These are phyloP conservation scores for Chalciporus piperatus DNA, from an alignment of 768 basidiomycete genomes.

Conservation along the genomic window DNA sequence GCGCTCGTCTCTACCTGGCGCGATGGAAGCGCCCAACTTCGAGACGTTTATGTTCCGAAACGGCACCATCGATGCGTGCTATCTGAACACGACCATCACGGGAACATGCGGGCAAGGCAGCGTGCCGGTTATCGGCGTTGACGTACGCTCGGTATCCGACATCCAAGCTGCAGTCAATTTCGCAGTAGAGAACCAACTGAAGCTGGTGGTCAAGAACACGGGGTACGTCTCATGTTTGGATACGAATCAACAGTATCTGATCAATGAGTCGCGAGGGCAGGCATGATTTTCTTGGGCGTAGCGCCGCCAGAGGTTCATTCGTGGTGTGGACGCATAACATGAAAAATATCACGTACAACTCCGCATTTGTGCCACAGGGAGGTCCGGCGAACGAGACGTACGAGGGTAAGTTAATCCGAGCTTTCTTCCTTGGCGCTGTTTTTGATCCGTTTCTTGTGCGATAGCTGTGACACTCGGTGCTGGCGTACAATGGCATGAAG, in stretches of 20 bases:
- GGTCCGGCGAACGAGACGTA: constrained; percentile 11
- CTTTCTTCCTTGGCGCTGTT: neutral
- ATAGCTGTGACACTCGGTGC: constrained; percentile 33
- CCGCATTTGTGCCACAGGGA: constrained; percentile 34
- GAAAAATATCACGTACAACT: constrained; percentile 36
- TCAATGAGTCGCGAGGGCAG: constrained; percentile 5
- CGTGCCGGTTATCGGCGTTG: constrained; percentile 20
- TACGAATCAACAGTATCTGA: neutral
- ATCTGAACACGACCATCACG: constrained; percentile 30
- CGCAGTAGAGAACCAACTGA: constrained; percentile 12
- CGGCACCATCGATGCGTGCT: constrained; percentile 42
- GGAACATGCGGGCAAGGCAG: constrained; percentile 17
- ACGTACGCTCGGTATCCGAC: constrained; percentile 15
- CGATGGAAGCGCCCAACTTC: constrained; percentile 35
- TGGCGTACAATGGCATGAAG: constrained; percentile 47
- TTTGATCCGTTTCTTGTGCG: neutral
- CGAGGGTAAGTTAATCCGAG: neutral
- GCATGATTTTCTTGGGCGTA: constrained; percentile 41
- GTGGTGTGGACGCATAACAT: constrained; percentile 42
- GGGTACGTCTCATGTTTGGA: constrained; percentile 7
- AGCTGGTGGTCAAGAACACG: constrained; percentile 20
- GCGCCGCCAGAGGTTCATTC: constrained; percentile 35
- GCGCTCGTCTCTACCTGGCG: constrained; percentile 40
- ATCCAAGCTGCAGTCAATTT: constrained; percentile 23
- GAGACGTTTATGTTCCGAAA: constrained; percentile 38